Conservation (phyloP, 78 protist genomes). For the Cavenderia fasciculata region DNA sequence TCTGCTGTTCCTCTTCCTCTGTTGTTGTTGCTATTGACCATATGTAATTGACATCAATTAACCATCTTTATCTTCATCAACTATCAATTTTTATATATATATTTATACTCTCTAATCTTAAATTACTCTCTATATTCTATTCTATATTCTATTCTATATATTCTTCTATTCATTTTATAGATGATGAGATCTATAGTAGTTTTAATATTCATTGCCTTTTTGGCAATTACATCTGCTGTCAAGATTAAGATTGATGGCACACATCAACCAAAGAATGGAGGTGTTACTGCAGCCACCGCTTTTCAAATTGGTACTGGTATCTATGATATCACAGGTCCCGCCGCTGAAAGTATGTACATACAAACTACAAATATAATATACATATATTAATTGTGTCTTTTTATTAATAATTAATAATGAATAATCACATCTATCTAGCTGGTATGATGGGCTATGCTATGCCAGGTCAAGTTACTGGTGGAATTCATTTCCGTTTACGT, state of each 20-base stretch:
- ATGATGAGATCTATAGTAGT: no score
- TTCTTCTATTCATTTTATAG: no score
- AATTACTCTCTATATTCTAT: no score
- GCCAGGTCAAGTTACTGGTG: slow-evolving; percentile 21
- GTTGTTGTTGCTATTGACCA: no score
- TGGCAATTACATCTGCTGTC: not conserved
- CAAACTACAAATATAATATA: not conserved
- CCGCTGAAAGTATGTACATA: slow-evolving; percentile 57
- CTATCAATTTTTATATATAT: no score
- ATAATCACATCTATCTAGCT: slow-evolving; percentile 1
- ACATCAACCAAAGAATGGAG: not conserved
- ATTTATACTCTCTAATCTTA: no score
- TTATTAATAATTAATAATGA: no score
- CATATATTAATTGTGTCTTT: not conserved
- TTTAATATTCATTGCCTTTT: not conserved
- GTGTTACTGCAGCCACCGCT: not conserved
- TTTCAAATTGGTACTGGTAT: slow-evolving; percentile 81
- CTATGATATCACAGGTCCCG: slow-evolving; percentile 86
- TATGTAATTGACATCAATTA: no score
- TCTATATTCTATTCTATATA: no score
- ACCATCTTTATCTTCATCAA: no score
- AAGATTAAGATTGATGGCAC: slow-evolving; percentile 30
- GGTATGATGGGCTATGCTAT: slow-evolving; percentile 85
- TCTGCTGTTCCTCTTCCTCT: no score
- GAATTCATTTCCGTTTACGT: slow-evolving; percentile 70